Conservation (phyloP, 257 asterid species). For the Forsythia suspensa region DNA sequence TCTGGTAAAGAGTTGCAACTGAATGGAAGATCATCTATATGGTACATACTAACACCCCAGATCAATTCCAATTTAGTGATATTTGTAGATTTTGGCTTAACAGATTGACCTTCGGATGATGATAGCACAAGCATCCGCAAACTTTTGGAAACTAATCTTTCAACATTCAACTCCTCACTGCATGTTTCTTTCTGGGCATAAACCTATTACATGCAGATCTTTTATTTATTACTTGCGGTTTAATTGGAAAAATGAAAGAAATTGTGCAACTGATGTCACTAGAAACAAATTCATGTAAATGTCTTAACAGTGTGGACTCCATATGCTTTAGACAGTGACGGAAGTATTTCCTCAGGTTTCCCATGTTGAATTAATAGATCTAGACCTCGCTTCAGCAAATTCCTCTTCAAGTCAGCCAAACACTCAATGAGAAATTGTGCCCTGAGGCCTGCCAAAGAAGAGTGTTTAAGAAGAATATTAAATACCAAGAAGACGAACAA, state of each 20-base stretch:
- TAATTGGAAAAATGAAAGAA: not conserved
- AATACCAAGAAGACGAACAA: not conserved
- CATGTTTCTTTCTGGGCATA: constrained; percentile 97
- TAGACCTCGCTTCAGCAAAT: constrained; percentile 65
- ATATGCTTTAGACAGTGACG: constrained; percentile 65
- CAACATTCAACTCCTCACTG: constrained; percentile 86
- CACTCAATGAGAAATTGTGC: constrained; percentile 76
- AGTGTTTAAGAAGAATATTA: not conserved
- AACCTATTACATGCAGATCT: constrained; percentile 47
- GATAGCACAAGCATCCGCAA: constrained; percentile 30
- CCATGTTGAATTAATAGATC: constrained; percentile 80
- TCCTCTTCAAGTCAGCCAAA: constrained; percentile 69
- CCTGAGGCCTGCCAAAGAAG: constrained; percentile 69
- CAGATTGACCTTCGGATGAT: constrained; percentile 32
- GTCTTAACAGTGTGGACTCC: constrained; percentile 81
- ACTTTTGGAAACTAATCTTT: constrained; percentile 56
- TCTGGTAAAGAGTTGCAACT: constrained; percentile 68
- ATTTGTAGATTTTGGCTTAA: constrained; percentile 24
- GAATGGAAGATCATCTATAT: constrained; percentile 84
- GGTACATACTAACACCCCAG: constrained; percentile 91
- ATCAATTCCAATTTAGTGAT: constrained; percentile 54
- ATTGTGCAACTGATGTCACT: not conserved
- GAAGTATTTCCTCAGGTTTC: constrained; percentile 83
- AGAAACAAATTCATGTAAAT: constrained; percentile 16
- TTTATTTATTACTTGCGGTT: not conserved